phyloP scores from a whole-genome alignment of 345 rosid species.

The Diplotaxis tenuifolia region DNA sequence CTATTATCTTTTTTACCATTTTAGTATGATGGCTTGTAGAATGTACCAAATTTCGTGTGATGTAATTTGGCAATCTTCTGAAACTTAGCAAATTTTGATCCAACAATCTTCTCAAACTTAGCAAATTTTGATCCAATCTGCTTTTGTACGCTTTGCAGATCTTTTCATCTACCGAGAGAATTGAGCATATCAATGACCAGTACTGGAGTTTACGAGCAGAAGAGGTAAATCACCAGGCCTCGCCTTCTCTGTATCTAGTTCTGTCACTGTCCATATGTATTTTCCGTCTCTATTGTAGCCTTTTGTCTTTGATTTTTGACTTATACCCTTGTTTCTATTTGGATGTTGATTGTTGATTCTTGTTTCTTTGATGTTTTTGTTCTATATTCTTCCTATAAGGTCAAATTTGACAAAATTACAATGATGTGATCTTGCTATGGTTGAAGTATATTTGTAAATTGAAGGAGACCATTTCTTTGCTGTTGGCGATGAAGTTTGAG shows the following conservation, averaged over 20 bases:
- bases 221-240: background rate
- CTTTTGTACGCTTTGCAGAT: background rate
- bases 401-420: background rate
- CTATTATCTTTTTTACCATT: background rate
- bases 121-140: background rate
- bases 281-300: background rate
- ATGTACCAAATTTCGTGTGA: background rate
- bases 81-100: background rate
- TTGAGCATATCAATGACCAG: background rate
- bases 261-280: background rate
- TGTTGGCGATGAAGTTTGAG: background rate
- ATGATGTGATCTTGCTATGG: conserved; percentile 1
- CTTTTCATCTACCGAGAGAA: background rate
- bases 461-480: background rate
- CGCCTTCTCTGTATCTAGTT: background rate
- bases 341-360: conserved; percentile 1
- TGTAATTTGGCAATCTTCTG: no score
- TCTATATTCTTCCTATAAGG: background rate
- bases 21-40: background rate
- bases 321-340: background rate
- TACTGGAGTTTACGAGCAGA: background rate
- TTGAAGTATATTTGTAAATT: background rate
- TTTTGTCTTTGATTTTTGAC: background rate
- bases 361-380: background rate
- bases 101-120: background rate